phyloP scores from a whole-genome alignment of 1,284 basidiomycete species.

The Fomitopsis palustris region DNA sequence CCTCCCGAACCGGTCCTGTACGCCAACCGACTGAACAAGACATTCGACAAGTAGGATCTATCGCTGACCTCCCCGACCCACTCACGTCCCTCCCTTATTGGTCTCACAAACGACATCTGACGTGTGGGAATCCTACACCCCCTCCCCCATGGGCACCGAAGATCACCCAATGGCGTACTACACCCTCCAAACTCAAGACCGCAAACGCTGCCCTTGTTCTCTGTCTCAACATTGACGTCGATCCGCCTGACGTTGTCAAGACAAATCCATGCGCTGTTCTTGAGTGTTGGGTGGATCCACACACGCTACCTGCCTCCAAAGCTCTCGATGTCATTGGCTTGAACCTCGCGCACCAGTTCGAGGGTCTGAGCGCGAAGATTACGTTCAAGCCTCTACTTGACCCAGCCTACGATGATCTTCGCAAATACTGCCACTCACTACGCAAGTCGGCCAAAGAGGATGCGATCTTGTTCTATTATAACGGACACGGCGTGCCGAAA shows the following conservation, averaged over 20 bases:
- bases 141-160: conserved; percentile 60
- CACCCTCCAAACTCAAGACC: conserved; percentile 84
- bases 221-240: conserved; percentile 96
- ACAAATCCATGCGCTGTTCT: conserved; percentile 94
- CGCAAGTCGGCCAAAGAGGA: conserved; percentile 92
- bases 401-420: conserved; percentile 92
- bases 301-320: conserved; percentile 83
- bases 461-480: conserved; percentile 96
- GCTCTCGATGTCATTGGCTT: conserved; percentile 88
- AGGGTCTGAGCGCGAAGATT: conserved; percentile 89
- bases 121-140: conserved; percentile 80
- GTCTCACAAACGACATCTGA: conserved; percentile 83
- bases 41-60: conserved; percentile 32
- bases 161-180: conserved; percentile 76
- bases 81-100: conserved; percentile 70
- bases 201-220: conserved; percentile 91
- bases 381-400: conserved; percentile 92
- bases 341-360: conserved; percentile 95
- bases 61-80: conserved; percentile 45
- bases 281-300: conserved; percentile 98
- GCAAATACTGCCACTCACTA: conserved; percentile 83
- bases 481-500: conserved; percentile 97
- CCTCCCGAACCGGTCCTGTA: conserved; percentile 29
- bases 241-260: conserved; percentile 97
- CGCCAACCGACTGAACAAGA: conserved; percentile 32